Percentiles rank a stretch among this genome's conserved stretches.
Evolutionary conservation across 2,329 filamentous ascomycete genomes (phyloP).

Genomic region (Clonostachys rhizophaga): DNA sequence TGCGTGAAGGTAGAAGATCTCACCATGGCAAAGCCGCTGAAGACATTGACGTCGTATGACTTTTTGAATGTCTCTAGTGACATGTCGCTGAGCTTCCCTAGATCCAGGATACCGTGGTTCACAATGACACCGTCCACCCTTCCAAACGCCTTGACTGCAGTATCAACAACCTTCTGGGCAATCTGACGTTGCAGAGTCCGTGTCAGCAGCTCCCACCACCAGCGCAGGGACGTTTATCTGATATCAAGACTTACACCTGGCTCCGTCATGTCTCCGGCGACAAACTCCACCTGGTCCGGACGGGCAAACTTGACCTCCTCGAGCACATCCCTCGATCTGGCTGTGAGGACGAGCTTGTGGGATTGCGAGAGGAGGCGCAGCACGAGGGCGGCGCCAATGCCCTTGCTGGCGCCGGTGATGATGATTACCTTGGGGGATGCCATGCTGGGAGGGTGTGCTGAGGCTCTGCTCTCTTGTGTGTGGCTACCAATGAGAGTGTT

Average conservation of each 20-base stretch:
- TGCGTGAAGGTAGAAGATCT: conserved; percentile 16
- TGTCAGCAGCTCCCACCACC: conserved; percentile 1
- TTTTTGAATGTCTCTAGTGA: conserved; percentile 70
- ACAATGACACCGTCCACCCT: conserved; percentile 76
- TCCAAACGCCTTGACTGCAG: conserved; percentile 64
- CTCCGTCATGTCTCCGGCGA: conserved; percentile 51
- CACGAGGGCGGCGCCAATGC: conserved; percentile 54
- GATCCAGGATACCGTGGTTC: conserved; percentile 81
- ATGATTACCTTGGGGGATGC: conserved; percentile 64
- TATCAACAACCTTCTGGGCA: conserved; percentile 56
- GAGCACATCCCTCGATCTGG: conserved; percentile 45
- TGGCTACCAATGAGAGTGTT: no score
- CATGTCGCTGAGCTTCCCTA: conserved; percentile 65
- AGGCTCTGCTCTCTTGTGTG: no score
- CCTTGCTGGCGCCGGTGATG: conserved; percentile 61
- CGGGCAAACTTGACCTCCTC: conserved; percentile 45
- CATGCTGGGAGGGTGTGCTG: conserved; percentile 3
- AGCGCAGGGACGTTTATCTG: no score
- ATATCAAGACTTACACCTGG: conserved; percentile 29
- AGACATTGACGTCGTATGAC: conserved; percentile 80
- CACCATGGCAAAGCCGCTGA: conserved; percentile 77
- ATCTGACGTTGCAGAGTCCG: conserved; percentile 28
- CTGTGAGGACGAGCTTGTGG: conserved; percentile 56
- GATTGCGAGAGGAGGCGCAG: conserved; percentile 43
- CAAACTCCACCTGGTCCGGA: conserved; percentile 46